Conservation (phyloP, 2,329 filamentous ascomycete species). For the Phialophora macrospora region DNA sequence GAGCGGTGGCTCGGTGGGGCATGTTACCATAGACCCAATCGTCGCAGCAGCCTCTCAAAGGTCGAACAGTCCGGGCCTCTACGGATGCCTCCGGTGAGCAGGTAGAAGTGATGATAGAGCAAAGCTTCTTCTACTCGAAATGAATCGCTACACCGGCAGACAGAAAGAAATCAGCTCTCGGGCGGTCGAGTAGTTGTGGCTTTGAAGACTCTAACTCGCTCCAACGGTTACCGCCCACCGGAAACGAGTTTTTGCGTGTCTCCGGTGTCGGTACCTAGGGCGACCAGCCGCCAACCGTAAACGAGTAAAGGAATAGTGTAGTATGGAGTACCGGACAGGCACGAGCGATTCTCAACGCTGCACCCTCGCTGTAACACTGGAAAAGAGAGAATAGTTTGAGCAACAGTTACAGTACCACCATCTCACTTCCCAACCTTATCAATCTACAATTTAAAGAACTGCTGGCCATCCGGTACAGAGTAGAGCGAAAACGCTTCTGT, state of each 20-base stretch:
- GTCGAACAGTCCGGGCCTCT: neutral
- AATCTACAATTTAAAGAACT: neutral
- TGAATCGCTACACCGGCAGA: neutral
- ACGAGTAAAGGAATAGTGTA: neutral
- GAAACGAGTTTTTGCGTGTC: neutral
- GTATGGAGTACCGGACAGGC: neutral
- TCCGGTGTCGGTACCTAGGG: neutral
- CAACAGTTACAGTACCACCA: neutral
- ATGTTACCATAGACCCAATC: neutral
- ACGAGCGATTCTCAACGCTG: neutral
- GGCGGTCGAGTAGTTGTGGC: neutral
- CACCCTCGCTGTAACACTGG: neutral
- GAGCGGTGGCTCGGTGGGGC: conserved; percentile 6
- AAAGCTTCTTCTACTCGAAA: neutral
- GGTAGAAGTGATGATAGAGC: neutral
- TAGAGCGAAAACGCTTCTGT: neutral
- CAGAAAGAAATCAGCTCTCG: neutral
- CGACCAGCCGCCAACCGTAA: neutral
- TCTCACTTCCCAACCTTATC: neutral
- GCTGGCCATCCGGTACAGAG: neutral
- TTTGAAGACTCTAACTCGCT: neutral
- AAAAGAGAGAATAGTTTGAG: neutral
- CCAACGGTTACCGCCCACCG: neutral
- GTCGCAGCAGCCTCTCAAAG: neutral
- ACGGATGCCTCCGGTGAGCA: conserved; percentile 14